Conservation (phyloP, 768 basidiomycete genomes). For the Mrakia hoshinonis region DNA sequence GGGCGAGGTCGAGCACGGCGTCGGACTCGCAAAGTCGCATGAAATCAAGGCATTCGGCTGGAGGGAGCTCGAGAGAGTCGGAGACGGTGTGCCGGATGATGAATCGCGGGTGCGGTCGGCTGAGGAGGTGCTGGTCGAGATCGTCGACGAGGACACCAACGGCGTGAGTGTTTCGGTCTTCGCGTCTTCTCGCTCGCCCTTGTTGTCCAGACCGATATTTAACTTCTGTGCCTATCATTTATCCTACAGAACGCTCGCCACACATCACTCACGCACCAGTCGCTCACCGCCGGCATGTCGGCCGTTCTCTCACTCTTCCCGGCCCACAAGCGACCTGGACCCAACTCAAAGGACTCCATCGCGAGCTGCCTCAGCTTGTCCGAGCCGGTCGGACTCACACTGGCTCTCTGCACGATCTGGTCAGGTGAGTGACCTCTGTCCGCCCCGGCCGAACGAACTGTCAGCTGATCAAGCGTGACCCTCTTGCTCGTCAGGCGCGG, state of each 20-base stretch:
- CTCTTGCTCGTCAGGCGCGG: conserved; percentile 30
- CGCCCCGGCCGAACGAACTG: too few relatives aligned
- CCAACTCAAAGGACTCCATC: conserved; percentile 61
- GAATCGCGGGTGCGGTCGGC: neutral
- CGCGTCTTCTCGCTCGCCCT: conserved; percentile 45
- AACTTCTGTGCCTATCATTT: too few relatives aligned
- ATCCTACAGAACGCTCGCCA: conserved; percentile 7
- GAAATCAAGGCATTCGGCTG: conserved; percentile 58
- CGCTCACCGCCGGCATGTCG: conserved; percentile 80
- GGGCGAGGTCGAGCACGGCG: conserved; percentile 47
- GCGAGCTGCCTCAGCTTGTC: conserved; percentile 65
- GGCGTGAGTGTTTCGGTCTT: conserved; percentile 30
- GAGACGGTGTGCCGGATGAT: neutral
- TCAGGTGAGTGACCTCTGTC: conserved; percentile 30
- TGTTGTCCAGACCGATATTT: too few relatives aligned
- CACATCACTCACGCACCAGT: conserved; percentile 39
- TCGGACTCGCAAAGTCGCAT: conserved; percentile 49
- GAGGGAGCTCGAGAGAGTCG: conserved; percentile 34
- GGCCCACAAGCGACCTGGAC: conserved; percentile 52
- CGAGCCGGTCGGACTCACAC: conserved; percentile 66
- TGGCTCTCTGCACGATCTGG: conserved; percentile 65
- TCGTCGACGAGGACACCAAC: conserved; percentile 50
- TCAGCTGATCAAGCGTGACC: conserved; percentile 8
- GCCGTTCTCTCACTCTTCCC: conserved; percentile 69
- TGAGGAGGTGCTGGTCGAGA: conserved; percentile 28